Evolutionary conservation across 306 rosid genomes (phyloP), one percentile per base, ranked within the genome.

Genomic region (Cyclanthera cordifolia): DNA sequence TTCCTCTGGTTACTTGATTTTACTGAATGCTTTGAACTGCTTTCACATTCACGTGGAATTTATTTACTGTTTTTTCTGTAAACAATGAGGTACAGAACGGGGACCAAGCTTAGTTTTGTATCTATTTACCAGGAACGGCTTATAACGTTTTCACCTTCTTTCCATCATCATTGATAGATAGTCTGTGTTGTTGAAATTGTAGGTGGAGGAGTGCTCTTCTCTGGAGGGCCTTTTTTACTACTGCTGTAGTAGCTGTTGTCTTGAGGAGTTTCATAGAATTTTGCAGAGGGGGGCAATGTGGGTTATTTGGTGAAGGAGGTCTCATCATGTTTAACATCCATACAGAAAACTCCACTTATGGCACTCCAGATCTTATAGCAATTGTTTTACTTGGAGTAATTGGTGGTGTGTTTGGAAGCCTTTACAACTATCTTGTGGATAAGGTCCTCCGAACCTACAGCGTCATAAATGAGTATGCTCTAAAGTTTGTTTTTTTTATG

Each of bases 201-300:
- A 86, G 95, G 97, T 91, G 96, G 96, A 86, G 93, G 72, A 89
- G 85, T 78, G 84, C 96, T 76, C 96, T 89, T 81, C 77, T 89
- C 14, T 89, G 96, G 96, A 78, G 96, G 61, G 65, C 93, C n/a
- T 86, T 89, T 74, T 89, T 89, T 59, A 86, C 96, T 4, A 85
- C 93, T 6, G 96, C 93, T 37, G 88, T 89, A 37, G 96, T 89
- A 24, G 93, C 90, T 13, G 88, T 89, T 45, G 88, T 86, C 72
- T 76, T 89, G 53, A 84, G 88, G 81, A 58, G 76, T 74, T 78
- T 83, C 79, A 77, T 80, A 6, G 82, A 74, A 3, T 59, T 83
- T 64, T 89, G 96, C 56, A 79, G 70, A 39, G 84, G 76, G 1
- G 90, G 85, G 68, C 32, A 24, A 13, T 90, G 95, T 72, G 95